phyloP scores from a whole-genome alignment of 1,139 yeast genomes.

The Petasospora rhodanensis region DNA sequence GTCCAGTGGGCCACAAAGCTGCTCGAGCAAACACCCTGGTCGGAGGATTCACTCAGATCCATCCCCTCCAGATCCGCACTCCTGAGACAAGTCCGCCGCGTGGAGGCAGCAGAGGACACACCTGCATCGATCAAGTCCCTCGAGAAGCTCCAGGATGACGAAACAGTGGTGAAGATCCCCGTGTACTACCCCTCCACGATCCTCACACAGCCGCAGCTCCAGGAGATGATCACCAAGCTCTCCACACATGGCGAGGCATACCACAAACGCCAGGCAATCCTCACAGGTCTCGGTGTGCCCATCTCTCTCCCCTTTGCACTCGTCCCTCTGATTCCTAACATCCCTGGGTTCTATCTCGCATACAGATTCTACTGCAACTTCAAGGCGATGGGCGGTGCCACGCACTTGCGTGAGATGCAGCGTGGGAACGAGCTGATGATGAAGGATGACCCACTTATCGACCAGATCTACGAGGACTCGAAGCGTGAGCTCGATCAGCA shows the following conservation, averaged over 20 bases:
- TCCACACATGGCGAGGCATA: constrained; percentile 34
- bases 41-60: constrained; percentile 45
- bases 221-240: constrained; percentile 25
- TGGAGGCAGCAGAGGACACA: background rate
- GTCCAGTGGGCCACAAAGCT: constrained; percentile 37
- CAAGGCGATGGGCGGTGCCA: constrained; percentile 74
- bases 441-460: constrained; percentile 18
- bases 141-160: constrained; percentile 1
- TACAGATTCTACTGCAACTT: constrained; percentile 83
- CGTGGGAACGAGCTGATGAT: constrained; percentile 20
- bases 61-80: constrained; percentile 39
- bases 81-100: constrained; percentile 18
- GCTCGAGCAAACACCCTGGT: constrained; percentile 45
- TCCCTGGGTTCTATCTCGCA: constrained; percentile 88
- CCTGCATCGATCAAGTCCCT: constrained; percentile 18
- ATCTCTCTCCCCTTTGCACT: constrained; percentile 75
- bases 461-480: constrained; percentile 23
- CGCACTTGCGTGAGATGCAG: constrained; percentile 46
- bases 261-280: constrained; percentile 41
- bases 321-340: constrained; percentile 84
- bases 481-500: constrained; percentile 16
- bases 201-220: constrained; percentile 22
- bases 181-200: constrained; percentile 26
- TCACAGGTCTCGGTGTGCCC: constrained; percentile 65
- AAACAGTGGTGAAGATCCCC: constrained; percentile 10